Evolutionary conservation across 139 green algal species (phyloP).

Genomic region (Coelastrella sp.): DNA sequence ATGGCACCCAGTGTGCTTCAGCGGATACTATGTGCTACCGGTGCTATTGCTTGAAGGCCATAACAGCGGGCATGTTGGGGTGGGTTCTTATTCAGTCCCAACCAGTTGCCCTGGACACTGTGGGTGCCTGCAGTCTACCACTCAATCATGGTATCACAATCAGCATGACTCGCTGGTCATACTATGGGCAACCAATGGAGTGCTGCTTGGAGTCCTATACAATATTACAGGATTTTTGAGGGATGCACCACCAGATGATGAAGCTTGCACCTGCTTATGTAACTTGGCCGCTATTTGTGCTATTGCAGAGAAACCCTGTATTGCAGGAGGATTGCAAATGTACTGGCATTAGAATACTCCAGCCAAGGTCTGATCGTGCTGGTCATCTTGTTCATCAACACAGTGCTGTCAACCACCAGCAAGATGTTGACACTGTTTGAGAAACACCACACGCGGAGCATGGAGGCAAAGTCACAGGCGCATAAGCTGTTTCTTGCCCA

Average conservation of each 20-base stretch:
- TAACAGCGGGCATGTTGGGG: neutral
- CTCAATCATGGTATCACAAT: too few species aligned
- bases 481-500: constrained; percentile 58
- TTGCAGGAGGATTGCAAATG: neutral
- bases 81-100: neutral
- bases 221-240: too few species aligned
- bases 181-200: too few species aligned
- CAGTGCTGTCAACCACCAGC: constrained; percentile 44
- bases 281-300: too few species aligned
- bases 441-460: constrained; percentile 69
- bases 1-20: constrained; percentile 45
- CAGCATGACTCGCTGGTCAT: too few species aligned
- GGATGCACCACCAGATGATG: too few species aligned
- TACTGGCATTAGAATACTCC: constrained; percentile 30
- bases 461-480: constrained; percentile 50
- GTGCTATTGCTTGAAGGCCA: constrained; percentile 60
- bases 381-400: constrained; percentile 62
- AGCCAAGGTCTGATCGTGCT: constrained; percentile 49
- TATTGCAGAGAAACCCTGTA: constrained; percentile 25
- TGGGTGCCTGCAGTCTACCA: too few species aligned
- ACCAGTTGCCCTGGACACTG: too few species aligned
- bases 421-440: constrained; percentile 54
- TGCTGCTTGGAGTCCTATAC: too few species aligned
- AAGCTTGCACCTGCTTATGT: too few species aligned
- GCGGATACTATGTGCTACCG: constrained; percentile 57